Evolutionary conservation across 768 basidiomycete species (phyloP).

Genomic region (Leccinum ochraceum): DNA sequence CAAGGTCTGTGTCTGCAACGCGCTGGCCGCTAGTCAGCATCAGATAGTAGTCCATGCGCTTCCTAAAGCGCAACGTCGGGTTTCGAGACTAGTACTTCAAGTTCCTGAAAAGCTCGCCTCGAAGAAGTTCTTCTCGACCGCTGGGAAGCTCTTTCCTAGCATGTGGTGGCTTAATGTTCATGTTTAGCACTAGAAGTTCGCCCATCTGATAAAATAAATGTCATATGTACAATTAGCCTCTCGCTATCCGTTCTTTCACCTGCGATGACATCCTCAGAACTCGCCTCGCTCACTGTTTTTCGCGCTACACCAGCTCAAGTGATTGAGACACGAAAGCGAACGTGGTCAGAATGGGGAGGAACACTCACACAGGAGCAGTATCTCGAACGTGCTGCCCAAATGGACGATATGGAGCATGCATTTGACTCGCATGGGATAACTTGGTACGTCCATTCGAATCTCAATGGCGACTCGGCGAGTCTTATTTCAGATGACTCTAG

Average conservation of each 20-base stretch:
- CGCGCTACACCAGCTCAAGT: slow-evolving; percentile 49
- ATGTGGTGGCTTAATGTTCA: too few relatives aligned
- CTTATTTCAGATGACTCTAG: slow-evolving; percentile 31
- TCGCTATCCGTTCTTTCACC: not conserved
- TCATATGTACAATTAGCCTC: not conserved
- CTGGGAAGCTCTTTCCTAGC: too few relatives aligned
- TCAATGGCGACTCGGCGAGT: not conserved
- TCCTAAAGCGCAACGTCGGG: too few relatives aligned
- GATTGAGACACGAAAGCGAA: slow-evolving; percentile 41
- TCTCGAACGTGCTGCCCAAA: slow-evolving; percentile 36
- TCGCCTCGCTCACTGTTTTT: slow-evolving; percentile 43
- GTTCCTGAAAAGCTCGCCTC: slow-evolving; percentile 48
- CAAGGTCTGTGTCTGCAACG: too few relatives aligned
- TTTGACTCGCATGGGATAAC: slow-evolving; percentile 46
- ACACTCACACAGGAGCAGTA: slow-evolving; percentile 39
- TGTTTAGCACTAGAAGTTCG: not conserved
- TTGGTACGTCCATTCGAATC: slow-evolving; percentile 40
- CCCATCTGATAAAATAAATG: not conserved
- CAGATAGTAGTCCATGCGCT: too few relatives aligned
- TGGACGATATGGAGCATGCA: slow-evolving; percentile 47
- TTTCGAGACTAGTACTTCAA: not conserved
- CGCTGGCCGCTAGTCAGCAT: too few relatives aligned
- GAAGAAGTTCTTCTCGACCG: slow-evolving; percentile 55
- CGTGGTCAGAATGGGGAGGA: slow-evolving; percentile 45
- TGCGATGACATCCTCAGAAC: slow-evolving; percentile 12